Evolutionary conservation across 1,284 basidiomycete species (phyloP).

Genomic region (Stereum hirsutum): DNA sequence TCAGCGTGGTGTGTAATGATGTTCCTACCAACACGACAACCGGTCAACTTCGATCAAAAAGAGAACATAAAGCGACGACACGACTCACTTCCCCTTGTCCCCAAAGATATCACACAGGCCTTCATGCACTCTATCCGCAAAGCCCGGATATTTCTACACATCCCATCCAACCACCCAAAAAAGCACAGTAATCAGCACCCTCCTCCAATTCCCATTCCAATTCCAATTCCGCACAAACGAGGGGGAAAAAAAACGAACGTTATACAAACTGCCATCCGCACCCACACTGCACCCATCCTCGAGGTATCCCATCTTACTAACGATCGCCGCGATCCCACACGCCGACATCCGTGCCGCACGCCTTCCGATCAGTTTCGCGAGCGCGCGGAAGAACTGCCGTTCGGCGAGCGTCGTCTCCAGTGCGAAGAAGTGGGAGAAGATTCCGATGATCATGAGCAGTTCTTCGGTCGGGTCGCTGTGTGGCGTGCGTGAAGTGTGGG

Average conservation of each 20-base stretch:
- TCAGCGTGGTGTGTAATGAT: slow-evolving; percentile 89
- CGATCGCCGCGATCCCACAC: slow-evolving; percentile 92
- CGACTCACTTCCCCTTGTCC: slow-evolving; percentile 76
- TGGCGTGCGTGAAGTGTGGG: no score
- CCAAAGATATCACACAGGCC: slow-evolving; percentile 90
- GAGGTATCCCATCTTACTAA: slow-evolving; percentile 85
- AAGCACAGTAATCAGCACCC: no score
- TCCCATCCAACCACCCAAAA: no score
- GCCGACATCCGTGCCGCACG: slow-evolving; percentile 84
- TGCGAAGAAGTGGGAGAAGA: slow-evolving; percentile 94
- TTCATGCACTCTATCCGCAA: slow-evolving; percentile 83
- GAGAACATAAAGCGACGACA: neutral
- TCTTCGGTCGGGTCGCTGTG: slow-evolving; percentile 98
- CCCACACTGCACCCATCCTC: slow-evolving; percentile 87
- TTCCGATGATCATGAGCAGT: slow-evolving; percentile 90
- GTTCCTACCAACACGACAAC: slow-evolving; percentile 36
- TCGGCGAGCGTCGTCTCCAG: slow-evolving; percentile 91
- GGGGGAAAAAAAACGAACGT: slow-evolving; percentile 42
- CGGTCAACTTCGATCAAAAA: neutral
- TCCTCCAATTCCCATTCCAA: no score
- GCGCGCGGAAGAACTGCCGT: slow-evolving; percentile 89
- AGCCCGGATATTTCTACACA: slow-evolving; percentile 86
- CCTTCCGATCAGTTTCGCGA: slow-evolving; percentile 85
- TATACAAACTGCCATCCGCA: slow-evolving; percentile 89
- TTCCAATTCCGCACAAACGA: neutral